Evolutionary conservation across 2,329 filamentous ascomycete genomes (phyloP), one percentile per base, ranked within the genome.

Genomic region (Sporothrix pallida): DNA sequence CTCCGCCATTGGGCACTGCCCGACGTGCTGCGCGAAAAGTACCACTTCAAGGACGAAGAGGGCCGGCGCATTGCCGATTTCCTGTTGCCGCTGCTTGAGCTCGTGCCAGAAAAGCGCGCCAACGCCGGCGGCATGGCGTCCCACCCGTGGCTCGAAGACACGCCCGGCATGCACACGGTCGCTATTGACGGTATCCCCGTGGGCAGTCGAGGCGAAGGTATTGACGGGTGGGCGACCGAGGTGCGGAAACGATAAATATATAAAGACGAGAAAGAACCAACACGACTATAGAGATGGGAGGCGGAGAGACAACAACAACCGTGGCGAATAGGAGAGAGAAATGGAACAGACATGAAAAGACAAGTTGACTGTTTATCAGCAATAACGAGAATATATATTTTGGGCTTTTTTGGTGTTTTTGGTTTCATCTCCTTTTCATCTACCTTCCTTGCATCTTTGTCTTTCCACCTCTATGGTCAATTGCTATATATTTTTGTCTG

Each of bases 111-210:
- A 75, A 93, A 93, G 82, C 87, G 96, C 56, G 96, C 96, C 12
- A 99, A 98, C 80, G 96, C 96, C 0, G 96, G 96, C 50, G 96
- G 96, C 6, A 98, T 98, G 96, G 91, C 93, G 3, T 91, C 92
- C 7, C 94, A 97, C 78, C 81, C 85, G 6, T 98, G 95, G 88
- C 83, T 98, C 77, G 90, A 93, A 75, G 92, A 94, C 77, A 95
- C 95, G 2, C 91, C 92, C 48, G 95, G 95, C 8, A 98, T 99
- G 95, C 91, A 95, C 78, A 88, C 87, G 12, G 83, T 95, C 73
- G 90, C 89, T 80, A 87, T 98, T 75, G 89, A 92, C 17, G 88
- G 87, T 0, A 86, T 98, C 46, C 84, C 90, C 67, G 92, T 97
- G 0, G 94, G 94, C 7, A 94, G 91, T 76, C 90, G 90, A 74